Evolutionary conservation across 306 rosid genomes (phyloP), one percentile per base, ranked within the genome.

Genomic region (Ormosia semicastrata): DNA sequence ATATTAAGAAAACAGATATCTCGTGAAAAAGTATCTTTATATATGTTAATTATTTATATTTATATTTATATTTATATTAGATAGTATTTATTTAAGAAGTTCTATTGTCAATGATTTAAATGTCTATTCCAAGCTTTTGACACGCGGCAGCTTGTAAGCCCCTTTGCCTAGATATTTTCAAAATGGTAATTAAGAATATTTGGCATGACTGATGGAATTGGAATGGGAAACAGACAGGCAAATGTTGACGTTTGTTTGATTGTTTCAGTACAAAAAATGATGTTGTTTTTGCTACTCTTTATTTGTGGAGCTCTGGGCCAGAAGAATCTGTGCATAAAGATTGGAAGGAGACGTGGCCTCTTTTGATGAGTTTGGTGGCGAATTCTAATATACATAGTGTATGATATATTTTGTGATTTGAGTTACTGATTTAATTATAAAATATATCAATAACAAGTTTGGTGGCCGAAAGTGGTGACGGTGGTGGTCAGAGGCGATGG

Each of bases 151-250:
- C 18, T n/a, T 30, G 58, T 8, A 6, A 41, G 4, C 15, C 30
- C 2, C 7, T 43, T 29, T 43, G 41, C 10, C 2, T 30, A 5
- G 33, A 59, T 79, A 58, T 44, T 80, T 47, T 15, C 1, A 46
- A 58, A 59, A 57, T 29, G 8, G 47, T 9, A 30, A 68, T 30
- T 17, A 30, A 2, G 3, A 47, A 40, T 30, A 47, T 40, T 54
- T 53, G 66, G 68, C 41, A 66, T 52, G 63, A 77, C 52, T 77
- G 66, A 54, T 39, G 68, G 66, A 64, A 77, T 15, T 12, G 68
- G 49, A 49, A 34, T 8, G 58, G 15, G 17, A 56, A 49, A 41
- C 6, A 10, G 29, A 37, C 78, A 73, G 10, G 53, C 12, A 56
- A 56, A 11, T 3, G 64, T 52, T 33, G 33, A 50, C 57, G 50